Conservation (phyloP, 345 rosid species). For the Eucalyptus microcorys region DNA sequence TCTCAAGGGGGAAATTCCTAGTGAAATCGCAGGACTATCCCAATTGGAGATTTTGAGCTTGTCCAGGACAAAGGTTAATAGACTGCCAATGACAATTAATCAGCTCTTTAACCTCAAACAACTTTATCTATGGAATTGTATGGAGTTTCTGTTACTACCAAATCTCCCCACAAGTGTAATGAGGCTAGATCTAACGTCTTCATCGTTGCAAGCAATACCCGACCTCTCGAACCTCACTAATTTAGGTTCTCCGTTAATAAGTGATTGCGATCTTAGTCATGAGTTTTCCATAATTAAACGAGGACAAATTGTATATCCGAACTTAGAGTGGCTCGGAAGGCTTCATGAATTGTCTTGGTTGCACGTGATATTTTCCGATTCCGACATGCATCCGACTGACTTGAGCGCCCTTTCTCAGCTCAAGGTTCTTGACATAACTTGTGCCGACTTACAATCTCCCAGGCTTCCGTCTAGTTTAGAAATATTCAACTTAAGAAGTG, state of each 20-base stretch:
- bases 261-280: neutral
- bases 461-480: neutral
- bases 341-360: neutral
- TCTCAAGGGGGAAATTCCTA: neutral
- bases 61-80: rapidly evolving
- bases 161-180: neutral
- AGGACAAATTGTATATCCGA: no score
- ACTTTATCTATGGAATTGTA: rapidly evolving
- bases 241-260: rapidly evolving
- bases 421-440: neutral
- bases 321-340: neutral
- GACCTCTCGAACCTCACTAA: neutral
- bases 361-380: rapidly evolving
- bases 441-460: rapidly evolving
- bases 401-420: neutral
- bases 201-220: rapidly evolving
- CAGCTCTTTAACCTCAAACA: rapidly evolving
- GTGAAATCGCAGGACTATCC: neutral
- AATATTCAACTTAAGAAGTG: rapidly evolving
- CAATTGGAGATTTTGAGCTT: neutral
- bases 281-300: no score
- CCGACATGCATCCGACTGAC: neutral
- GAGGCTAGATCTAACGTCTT: rapidly evolving
- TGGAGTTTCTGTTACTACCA: neutral
- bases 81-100: neutral